Percentiles rank a stretch among this genome's conserved stretches.
These are phyloP conservation scores for Phialophora verrucosa DNA, from an alignment of 2,329 filamentous ascomycete species.

Conservation along the genomic window DNA sequence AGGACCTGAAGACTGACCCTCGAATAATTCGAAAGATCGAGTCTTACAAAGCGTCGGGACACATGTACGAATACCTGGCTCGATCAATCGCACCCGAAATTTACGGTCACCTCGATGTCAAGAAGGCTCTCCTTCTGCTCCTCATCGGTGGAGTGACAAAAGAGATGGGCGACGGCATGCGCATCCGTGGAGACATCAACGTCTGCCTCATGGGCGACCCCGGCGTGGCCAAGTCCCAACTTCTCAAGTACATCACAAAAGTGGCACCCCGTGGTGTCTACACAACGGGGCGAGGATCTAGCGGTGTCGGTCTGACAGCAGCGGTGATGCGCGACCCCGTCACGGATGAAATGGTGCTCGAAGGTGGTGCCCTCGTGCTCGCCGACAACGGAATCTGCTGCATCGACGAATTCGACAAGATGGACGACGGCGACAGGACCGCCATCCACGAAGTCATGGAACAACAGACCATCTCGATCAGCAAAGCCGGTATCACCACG, in stretches of 20 bases:
- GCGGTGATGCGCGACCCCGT: constrained; percentile 82
- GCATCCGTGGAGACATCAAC: constrained; percentile 98
- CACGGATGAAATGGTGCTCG: constrained; percentile 77
- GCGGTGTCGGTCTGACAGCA: constrained; percentile 79
- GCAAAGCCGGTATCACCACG: constrained; percentile 93
- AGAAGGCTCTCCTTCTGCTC: constrained; percentile 94
- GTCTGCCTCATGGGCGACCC: constrained; percentile 99
- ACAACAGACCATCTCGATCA: constrained; percentile 83
- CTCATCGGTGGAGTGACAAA: constrained; percentile 96
- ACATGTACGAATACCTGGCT: constrained; percentile 93
- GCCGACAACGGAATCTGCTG: constrained; percentile 84
- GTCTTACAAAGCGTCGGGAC: constrained; percentile 80
- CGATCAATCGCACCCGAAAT: constrained; percentile 98
- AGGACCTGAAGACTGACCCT: constrained; percentile 84
- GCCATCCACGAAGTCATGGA: constrained; percentile 90
- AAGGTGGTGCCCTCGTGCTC: constrained; percentile 78
- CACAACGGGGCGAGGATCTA: constrained; percentile 80
- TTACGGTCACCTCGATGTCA: constrained; percentile 93
- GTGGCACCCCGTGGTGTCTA: constrained; percentile 91
- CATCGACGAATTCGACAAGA: constrained; percentile 86
- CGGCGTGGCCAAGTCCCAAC: constrained; percentile 98
- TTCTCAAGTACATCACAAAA: constrained; percentile 98
- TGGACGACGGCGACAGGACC: constrained; percentile 78
- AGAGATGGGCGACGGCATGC: constrained; percentile 97
- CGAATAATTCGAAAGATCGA: constrained; percentile 82